Evolutionary conservation across 371 early-diverging fungal species (phyloP).

Genomic region (Catenaria anguillulae): DNA sequence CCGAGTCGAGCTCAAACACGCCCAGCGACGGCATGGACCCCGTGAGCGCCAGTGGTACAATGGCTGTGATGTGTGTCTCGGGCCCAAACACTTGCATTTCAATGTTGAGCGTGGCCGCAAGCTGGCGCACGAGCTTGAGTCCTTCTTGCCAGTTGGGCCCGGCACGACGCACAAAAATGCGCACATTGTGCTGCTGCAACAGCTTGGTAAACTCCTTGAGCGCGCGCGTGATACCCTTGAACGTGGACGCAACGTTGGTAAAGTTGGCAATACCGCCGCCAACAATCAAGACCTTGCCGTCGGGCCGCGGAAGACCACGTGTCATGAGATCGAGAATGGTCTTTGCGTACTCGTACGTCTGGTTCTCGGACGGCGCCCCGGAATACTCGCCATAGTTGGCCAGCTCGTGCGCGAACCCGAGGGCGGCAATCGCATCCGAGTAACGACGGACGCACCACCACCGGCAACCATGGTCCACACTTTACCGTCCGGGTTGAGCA

Average conservation of each 20-base stretch:
- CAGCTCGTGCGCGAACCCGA: conserved; percentile 80
- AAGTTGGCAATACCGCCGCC: conserved; percentile 99
- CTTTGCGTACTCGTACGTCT: conserved; percentile 96
- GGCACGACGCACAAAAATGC: conserved; percentile 91
- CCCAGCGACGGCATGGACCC: conserved; percentile 15
- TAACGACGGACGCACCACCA: conserved; percentile 95
- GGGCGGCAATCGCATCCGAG: conserved; percentile 90
- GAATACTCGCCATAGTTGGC: conserved; percentile 99
- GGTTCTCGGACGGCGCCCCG: conserved; percentile 93
- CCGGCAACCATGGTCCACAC: conserved; percentile 99
- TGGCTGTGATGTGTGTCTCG: conserved; percentile 94
- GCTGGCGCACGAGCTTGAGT: conserved; percentile 80
- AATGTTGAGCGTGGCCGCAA: conserved; percentile 80
- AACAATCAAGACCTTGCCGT: conserved; percentile 89
- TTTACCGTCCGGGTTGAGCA: conserved; percentile 83
- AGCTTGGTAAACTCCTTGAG: conserved; percentile 76
- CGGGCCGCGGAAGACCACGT: conserved; percentile 55
- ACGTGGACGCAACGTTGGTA: conserved; percentile 94
- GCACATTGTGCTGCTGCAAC: conserved; percentile 70
- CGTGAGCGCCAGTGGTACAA: conserved; percentile 80
- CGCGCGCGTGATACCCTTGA: conserved; percentile 95
- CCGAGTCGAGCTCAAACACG: conserved; percentile 7
- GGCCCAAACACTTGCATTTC: conserved; percentile 93
- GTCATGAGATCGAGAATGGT: conserved; percentile 96
- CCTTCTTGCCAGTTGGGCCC: conserved; percentile 99